Percentiles rank a stretch among this genome's conserved stretches.
These are phyloP conservation scores for Saturnispora ahearnii DNA, from an alignment of 805 yeast species.

Conservation along the genomic window DNA sequence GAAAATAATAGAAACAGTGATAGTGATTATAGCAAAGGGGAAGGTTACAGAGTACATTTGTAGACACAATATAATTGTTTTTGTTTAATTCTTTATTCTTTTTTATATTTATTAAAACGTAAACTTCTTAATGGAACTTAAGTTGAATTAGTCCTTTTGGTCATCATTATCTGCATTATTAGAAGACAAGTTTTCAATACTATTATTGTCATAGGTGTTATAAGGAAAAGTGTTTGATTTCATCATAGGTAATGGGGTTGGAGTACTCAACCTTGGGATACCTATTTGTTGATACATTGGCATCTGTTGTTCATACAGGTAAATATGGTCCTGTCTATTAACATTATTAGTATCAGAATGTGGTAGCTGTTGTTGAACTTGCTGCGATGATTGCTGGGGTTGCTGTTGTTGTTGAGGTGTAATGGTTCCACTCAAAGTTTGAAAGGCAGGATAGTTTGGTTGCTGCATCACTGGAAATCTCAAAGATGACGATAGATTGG, in stretches of 20 bases:
- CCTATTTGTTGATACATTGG: background rate
- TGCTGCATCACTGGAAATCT: conserved; percentile 5
- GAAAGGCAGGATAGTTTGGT: background rate
- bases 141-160: background rate
- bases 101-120: background rate
- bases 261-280: background rate
- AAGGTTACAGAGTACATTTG: background rate
- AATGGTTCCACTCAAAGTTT: background rate
- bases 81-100: background rate
- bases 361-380: conserved; percentile 4
- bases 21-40: background rate
- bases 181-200: background rate
- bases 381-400: background rate
- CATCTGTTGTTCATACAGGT: background rate
- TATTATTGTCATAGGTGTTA: background rate
- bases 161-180: background rate
- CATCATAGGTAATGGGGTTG: conserved; percentile 1
- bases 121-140: background rate
- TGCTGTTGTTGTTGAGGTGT: background rate
- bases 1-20: background rate
- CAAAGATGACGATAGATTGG: background rate
- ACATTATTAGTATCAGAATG: conserved; percentile 4
- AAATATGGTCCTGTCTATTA: background rate
- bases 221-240: background rate
- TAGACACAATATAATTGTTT: background rate